Percentiles rank a stretch among this genome's conserved stretches.
These are phyloP conservation scores for Wickerhamomyces bisporus DNA, from an alignment of 805 yeast species.

Conservation along the genomic window DNA sequence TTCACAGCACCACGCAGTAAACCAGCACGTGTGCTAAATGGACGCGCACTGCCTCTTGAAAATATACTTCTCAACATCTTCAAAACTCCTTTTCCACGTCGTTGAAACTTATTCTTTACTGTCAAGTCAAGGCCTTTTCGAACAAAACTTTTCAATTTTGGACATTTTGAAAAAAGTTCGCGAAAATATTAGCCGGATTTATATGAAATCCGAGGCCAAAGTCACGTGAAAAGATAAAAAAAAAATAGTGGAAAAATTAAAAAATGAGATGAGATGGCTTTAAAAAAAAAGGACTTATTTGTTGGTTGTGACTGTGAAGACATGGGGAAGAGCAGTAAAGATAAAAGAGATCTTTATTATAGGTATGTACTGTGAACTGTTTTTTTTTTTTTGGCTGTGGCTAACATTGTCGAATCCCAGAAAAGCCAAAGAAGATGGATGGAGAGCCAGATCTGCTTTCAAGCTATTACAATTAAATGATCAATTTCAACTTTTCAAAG, in stretches of 20 bases:
- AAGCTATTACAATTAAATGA: constrained; percentile 87
- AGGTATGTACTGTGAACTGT: constrained; percentile 20
- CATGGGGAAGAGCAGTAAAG: constrained; percentile 95
- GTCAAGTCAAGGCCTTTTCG: no score
- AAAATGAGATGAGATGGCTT: no score
- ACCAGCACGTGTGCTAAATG: constrained; percentile 6
- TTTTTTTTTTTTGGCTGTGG: neutral
- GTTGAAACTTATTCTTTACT: no score
- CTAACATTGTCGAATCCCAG: constrained; percentile 28
- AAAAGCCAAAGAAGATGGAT: constrained; percentile 96
- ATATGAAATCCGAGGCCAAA: neutral
- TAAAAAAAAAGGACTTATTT: neutral
- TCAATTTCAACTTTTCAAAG: constrained; percentile 72
- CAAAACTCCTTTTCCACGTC: neutral
- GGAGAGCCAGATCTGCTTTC: constrained; percentile 96
- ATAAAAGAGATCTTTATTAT: constrained; percentile 87
- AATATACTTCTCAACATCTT: neutral
- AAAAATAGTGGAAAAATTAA: no score
- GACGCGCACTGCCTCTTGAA: constrained; percentile 4
- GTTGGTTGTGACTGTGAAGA: neutral
- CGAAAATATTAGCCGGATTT: neutral
- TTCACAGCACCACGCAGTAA: constrained; percentile 10
- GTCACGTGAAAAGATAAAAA: neutral
- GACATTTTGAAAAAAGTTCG: neutral
- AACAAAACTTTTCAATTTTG: neutral